Evolutionary conservation across 768 basidiomycete species (phyloP).

Genomic region (Rhizopogon sp.): DNA sequence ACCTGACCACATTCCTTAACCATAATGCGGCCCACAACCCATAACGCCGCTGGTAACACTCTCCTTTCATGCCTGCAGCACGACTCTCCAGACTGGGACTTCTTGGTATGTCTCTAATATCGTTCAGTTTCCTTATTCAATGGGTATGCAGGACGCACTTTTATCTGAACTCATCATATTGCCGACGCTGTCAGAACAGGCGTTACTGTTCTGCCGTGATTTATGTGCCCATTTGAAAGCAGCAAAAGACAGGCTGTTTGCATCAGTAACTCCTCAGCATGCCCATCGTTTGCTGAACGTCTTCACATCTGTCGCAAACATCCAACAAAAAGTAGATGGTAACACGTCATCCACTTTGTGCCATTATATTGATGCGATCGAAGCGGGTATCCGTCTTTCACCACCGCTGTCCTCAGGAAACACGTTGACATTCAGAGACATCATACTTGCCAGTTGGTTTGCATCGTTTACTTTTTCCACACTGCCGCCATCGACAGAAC

Average conservation of each 20-base stretch:
- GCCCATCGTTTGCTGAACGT: slow-evolving; percentile 41
- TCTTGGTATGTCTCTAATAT: slow-evolving; percentile 18
- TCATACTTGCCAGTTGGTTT: slow-evolving; percentile 34
- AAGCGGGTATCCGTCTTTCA: slow-evolving; percentile 13
- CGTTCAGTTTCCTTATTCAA: background rate
- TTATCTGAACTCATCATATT: background rate
- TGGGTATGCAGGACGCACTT: background rate
- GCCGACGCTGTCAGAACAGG: slow-evolving; percentile 20
- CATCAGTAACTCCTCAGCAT: slow-evolving; percentile 23
- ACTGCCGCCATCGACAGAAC: slow-evolving; percentile 14
- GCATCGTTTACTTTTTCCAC: slow-evolving; percentile 28
- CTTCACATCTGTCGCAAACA: slow-evolving; percentile 36
- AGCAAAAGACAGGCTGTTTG: slow-evolving; percentile 17
- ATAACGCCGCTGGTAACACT: background rate
- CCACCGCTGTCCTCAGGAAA: background rate
- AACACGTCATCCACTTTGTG: slow-evolving; percentile 24
- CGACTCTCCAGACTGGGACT: slow-evolving; percentile 27
- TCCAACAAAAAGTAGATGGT: slow-evolving; percentile 24
- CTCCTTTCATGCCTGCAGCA: slow-evolving; percentile 16
- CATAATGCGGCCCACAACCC: background rate
- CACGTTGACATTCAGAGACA: slow-evolving; percentile 30
- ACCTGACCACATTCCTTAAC: background rate
- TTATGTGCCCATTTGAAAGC: slow-evolving; percentile 29
- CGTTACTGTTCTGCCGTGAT: slow-evolving; percentile 23
- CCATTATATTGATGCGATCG: slow-evolving; percentile 39